Conservation (phyloP, 352 stramenopile species). For the Phytophthora fragariae region DNA sequence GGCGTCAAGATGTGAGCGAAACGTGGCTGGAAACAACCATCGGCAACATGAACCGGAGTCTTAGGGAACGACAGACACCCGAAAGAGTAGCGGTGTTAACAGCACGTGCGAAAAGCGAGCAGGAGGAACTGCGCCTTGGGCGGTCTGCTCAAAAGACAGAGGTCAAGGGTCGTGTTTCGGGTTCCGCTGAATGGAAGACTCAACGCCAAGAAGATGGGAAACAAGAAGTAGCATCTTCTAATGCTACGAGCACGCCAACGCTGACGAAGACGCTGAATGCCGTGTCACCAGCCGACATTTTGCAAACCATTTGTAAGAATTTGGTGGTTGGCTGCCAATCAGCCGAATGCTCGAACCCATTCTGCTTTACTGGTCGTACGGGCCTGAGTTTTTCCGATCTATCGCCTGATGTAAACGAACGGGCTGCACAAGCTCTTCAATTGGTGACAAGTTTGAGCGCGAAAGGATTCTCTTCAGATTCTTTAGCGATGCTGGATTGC, state of each 20-base stretch:
- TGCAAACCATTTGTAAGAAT: constrained; percentile 58
- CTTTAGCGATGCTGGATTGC: constrained; percentile 56
- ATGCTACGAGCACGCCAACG: background rate
- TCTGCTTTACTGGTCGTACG: constrained; percentile 45
- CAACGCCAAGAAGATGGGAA: constrained; percentile 73
- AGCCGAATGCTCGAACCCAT: constrained; percentile 48
- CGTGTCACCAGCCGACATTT: constrained; percentile 35
- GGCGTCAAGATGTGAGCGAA: constrained; percentile 75
- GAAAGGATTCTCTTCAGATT: constrained; percentile 41
- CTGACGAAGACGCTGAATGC: background rate
- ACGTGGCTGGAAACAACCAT: constrained; percentile 66
- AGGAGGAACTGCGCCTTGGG: constrained; percentile 50
- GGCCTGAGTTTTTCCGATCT: background rate
- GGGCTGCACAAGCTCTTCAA: constrained; percentile 59
- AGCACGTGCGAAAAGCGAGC: constrained; percentile 47
- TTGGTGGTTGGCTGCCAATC: constrained; percentile 56
- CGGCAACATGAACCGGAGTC: constrained; percentile 52
- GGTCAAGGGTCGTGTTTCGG: constrained; percentile 77
- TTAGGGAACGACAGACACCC: constrained; percentile 39
- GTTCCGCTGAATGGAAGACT: constrained; percentile 82
- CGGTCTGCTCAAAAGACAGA: constrained; percentile 52
- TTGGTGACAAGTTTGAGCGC: constrained; percentile 47
- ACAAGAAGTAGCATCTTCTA: constrained; percentile 7
- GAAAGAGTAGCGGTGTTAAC: constrained; percentile 50
- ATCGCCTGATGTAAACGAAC: constrained; percentile 54